Evolutionary conservation across 371 early-diverging fungal genomes (phyloP), one percentile per base, ranked within the genome.

Genomic region (Mortierella sp.): DNA sequence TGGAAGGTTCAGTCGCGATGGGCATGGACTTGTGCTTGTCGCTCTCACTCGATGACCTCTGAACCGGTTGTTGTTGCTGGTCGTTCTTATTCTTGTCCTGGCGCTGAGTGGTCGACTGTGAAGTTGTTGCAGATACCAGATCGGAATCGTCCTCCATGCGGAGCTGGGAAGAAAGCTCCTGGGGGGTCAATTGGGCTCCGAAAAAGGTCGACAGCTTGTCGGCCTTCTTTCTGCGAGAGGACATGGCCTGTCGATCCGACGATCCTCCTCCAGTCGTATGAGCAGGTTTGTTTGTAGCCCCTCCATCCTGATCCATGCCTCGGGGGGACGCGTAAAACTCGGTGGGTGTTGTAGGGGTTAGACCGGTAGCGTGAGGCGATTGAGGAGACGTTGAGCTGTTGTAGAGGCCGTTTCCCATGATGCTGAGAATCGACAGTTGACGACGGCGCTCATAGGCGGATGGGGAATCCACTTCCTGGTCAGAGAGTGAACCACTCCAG

Each of bases 171-270:
- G 87, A 76, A 4, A 86, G 70, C 13, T 86, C 87, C 16, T 42
- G 68, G 4, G 80, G 65, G 0, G 87, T 80, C 71, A 86, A 34
- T 28, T 79, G 80, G 4, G 87, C 82, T 2, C 87, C 87, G 76
- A 86, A 86, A 65, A 86, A 86, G 14, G 76, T 82, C 2, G 87
- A 82, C 34, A 86, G 80, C 55, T 86, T 86, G 74, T 86, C 87
- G 0, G 87, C 87, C 65, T 86, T 86, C 73, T 86, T 86, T 73
- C 82, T 82, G 1, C 87, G 75, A 3, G 80, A 74, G 1, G 21
- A 47, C 82, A 86, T 82, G 14, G 72, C 72, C 3, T 82, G 78
- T 10, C 80, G 78, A 50, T 86, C 81, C n/a, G 74, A 13, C 0
- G 75, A 42, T 21, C 48, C 50, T 58, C 65, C 73, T 13, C 50